Conservation (phyloP, 371 early-diverging fungal genomes). For the Nematocida minor region DNA sequence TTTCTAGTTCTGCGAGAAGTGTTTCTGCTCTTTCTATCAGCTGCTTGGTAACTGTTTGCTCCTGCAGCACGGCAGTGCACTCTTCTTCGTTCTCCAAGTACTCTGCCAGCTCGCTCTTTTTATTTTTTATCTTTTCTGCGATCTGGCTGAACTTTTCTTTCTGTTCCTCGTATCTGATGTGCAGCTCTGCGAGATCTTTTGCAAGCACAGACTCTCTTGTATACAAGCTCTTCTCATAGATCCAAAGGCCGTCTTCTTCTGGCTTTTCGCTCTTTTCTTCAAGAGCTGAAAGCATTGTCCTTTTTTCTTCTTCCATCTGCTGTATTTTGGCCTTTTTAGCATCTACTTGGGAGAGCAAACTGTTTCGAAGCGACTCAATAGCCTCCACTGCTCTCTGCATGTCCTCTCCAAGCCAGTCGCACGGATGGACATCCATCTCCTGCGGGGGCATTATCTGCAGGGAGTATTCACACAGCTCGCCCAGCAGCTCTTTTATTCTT, state of each 20-base stretch:
- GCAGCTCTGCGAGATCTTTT: neutral
- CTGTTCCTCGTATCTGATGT: conserved; percentile 6
- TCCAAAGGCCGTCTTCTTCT: neutral
- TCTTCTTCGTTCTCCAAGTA: conserved; percentile 20
- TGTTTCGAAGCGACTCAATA: conserved; percentile 22
- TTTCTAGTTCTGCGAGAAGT: conserved; percentile 12
- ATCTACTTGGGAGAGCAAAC: neutral
- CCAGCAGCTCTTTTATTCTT: conserved; percentile 28
- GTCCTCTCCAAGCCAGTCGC: conserved; percentile 20
- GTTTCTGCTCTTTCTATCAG: conserved; percentile 18
- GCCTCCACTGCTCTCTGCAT: neutral
- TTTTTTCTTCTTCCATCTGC: neutral
- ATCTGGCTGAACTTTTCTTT: neutral
- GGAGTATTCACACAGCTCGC: neutral
- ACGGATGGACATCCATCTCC: conserved; percentile 21
- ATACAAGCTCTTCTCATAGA: neutral
- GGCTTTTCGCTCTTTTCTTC: neutral
- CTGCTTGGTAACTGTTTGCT: neutral
- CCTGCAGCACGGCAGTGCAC: neutral
- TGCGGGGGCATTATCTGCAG: conserved; percentile 20
- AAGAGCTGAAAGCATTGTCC: neutral
- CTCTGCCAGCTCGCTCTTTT: conserved; percentile 40
- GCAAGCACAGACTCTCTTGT: neutral
- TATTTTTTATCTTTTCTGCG: conserved; percentile 31
- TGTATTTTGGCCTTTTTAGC: conserved; percentile 2